Evolutionary conservation across 495 filamentous ascomycete genomes (phyloP).

Genomic region (Cercophora samala): DNA sequence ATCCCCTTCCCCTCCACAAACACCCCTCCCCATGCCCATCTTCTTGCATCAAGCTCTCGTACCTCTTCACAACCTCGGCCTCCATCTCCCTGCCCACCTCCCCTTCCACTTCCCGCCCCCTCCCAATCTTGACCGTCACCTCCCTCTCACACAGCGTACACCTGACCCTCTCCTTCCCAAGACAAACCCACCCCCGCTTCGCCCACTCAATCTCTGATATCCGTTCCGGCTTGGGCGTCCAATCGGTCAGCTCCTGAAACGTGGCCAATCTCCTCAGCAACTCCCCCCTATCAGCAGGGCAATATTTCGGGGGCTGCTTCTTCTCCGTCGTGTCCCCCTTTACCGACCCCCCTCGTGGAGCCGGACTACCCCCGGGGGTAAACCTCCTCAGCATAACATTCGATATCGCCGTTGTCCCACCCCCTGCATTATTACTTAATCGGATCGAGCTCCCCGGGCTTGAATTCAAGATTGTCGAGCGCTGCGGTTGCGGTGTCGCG

Average conservation of each 20-base stretch:
- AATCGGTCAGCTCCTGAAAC: conserved; percentile 84
- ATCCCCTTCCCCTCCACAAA: conserved; percentile 79
- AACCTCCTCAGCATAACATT: conserved; percentile 45
- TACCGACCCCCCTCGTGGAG: not conserved
- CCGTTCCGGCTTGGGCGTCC: conserved; percentile 73
- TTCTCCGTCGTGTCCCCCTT: not conserved
- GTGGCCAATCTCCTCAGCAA: conserved; percentile 81
- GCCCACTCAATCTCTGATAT: conserved; percentile 95
- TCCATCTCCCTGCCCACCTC: conserved; percentile 52
- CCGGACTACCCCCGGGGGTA: conserved; percentile 19
- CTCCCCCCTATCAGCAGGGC: conserved; percentile 76
- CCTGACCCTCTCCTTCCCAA: conserved; percentile 72
- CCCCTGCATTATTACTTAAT: not conserved
- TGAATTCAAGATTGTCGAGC: not conserved
- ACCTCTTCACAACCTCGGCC: conserved; percentile 72
- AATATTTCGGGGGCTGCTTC: conserved; percentile 48
- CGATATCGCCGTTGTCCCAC: conserved; percentile 34
- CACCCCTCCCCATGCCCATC: conserved; percentile 80
- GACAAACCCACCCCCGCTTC: conserved; percentile 87
- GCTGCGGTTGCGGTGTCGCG: conserved; percentile 19
- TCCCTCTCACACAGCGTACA: conserved; percentile 82
- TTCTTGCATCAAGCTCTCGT: conserved; percentile 58
- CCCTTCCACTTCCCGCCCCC: conserved; percentile 58
- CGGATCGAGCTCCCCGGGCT: not conserved
- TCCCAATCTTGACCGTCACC: conserved; percentile 73